Evolutionary conservation across 2,329 filamentous ascomycete species (phyloP).

Genomic region (Pseudogymnoascus sp.): DNA sequence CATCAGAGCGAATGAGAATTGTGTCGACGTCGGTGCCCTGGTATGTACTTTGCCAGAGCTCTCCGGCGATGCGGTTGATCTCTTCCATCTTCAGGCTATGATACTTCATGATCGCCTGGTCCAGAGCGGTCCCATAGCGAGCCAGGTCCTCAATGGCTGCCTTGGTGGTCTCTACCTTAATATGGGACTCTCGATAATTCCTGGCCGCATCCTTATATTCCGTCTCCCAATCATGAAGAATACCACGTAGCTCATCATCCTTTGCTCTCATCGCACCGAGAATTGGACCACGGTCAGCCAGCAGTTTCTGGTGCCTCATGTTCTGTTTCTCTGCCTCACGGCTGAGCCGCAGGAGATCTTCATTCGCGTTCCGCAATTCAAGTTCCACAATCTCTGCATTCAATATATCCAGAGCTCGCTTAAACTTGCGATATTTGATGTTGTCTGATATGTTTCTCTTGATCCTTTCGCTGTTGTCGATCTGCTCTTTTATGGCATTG

Average conservation of each 20-base stretch:
- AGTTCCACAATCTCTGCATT: constrained; percentile 65
- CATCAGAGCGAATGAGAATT: constrained; percentile 89
- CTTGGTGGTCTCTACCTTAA: constrained; percentile 85
- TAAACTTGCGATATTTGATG: constrained; percentile 71
- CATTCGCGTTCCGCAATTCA: constrained; percentile 70
- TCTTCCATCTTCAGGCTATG: constrained; percentile 97
- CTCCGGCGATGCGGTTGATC: constrained; percentile 88
- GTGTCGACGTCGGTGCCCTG: constrained; percentile 96
- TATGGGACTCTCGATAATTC: constrained; percentile 80
- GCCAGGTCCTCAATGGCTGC: constrained; percentile 86
- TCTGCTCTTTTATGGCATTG: constrained; percentile 70
- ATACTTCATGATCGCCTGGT: constrained; percentile 96
- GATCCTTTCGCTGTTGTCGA: constrained; percentile 71
- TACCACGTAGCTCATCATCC: constrained; percentile 67
- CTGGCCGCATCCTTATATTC: constrained; percentile 77
- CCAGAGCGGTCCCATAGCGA: constrained; percentile 74
- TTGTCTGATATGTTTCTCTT: constrained; percentile 88
- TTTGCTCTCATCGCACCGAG: constrained; percentile 77
- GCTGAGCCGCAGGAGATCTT: constrained; percentile 70
- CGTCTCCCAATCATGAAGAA: constrained; percentile 73
- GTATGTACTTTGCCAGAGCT: constrained; percentile 96
- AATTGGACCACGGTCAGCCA: constrained; percentile 65
- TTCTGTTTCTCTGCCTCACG: constrained; percentile 63
- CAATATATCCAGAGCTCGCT: constrained; percentile 60
- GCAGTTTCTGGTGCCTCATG: constrained; percentile 58